A percentile compares a stretch with the other conserved stretches of the same genome.
phyloP scores from a whole-genome alignment of 768 basidiomycete species.

The Lyophyllum atratum region DNA sequence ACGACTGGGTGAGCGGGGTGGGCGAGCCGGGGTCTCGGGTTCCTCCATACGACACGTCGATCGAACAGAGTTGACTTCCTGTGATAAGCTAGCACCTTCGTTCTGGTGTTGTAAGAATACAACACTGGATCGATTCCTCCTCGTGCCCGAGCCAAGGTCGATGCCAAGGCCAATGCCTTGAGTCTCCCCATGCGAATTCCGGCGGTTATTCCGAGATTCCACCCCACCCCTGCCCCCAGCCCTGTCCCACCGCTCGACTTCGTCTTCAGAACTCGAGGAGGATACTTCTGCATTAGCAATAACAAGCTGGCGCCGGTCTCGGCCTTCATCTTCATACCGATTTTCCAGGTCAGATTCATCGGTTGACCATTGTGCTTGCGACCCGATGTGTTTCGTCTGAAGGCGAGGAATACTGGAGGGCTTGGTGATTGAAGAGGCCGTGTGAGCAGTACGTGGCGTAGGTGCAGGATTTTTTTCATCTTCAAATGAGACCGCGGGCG shows the following conservation, averaged over 20 bases:
- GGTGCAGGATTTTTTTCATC: neutral
- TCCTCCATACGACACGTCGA: neutral
- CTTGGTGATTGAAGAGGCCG: neutral
- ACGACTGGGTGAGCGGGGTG: neutral
- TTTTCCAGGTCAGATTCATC: conserved; percentile 49
- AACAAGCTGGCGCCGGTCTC: conserved; percentile 41
- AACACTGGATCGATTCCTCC: neutral
- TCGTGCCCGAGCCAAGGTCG: conserved; percentile 2
- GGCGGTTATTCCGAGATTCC: neutral
- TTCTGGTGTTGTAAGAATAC: neutral
- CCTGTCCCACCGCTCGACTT: conserved; percentile 21
- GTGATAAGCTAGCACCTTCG: neutral
- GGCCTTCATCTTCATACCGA: conserved; percentile 38
- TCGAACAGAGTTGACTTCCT: neutral
- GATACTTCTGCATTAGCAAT: conserved; percentile 46
- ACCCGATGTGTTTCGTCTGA: conserved; percentile 22
- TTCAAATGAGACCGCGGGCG: neutral
- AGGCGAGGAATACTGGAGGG: conserved; percentile 38
- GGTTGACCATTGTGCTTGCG: conserved; percentile 21
- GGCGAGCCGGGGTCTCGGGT: neutral
- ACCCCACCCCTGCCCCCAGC: neutral
- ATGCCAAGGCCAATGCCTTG: conserved; percentile 13
- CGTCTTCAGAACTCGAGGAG: conserved; percentile 44
- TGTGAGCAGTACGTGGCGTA: neutral
- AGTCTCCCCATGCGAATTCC: neutral